Percentiles rank a stretch among this genome's conserved stretches.
phyloP scores from a whole-genome alignment of 495 filamentous ascomycete genomes.

The Neurospora sp. region DNA sequence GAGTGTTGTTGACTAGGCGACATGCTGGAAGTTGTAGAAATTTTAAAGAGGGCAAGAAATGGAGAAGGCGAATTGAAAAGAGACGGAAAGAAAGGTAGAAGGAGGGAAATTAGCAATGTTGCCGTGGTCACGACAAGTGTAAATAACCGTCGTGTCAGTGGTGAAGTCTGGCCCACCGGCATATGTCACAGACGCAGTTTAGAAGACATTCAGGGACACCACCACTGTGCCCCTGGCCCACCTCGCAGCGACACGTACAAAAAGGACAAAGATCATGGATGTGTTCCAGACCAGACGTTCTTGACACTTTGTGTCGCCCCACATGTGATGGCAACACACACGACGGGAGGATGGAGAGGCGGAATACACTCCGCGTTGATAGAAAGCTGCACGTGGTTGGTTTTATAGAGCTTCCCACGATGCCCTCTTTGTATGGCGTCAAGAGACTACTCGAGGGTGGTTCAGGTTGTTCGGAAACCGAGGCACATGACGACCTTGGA shows the following conservation, averaged over 20 bases:
- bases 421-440: not conserved
- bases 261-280: not conserved
- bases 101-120: not conserved
- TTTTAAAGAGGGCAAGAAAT: not conserved
- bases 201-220: not conserved
- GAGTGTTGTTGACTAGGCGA: conserved; percentile 30
- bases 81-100: not conserved
- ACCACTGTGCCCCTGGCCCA: not conserved
- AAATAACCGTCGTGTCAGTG: not conserved
- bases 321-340: not conserved
- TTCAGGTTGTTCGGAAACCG: not conserved
- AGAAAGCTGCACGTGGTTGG: not conserved
- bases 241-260: not conserved
- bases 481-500: not conserved
- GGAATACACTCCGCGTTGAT: not conserved
- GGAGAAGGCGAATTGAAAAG: not conserved
- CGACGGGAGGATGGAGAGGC: not conserved
- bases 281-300: not conserved
- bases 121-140: not conserved
- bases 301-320: not conserved
- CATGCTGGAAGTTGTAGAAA: conserved; percentile 7
- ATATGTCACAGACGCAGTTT: not conserved
- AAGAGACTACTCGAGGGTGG: not conserved
- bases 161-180: not conserved
- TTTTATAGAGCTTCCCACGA: not conserved